A percentile compares a stretch with the other conserved stretches of the same genome.
Conservation (phyloP, 768 basidiomycete species). For the Amanita brunnescens region DNA sequence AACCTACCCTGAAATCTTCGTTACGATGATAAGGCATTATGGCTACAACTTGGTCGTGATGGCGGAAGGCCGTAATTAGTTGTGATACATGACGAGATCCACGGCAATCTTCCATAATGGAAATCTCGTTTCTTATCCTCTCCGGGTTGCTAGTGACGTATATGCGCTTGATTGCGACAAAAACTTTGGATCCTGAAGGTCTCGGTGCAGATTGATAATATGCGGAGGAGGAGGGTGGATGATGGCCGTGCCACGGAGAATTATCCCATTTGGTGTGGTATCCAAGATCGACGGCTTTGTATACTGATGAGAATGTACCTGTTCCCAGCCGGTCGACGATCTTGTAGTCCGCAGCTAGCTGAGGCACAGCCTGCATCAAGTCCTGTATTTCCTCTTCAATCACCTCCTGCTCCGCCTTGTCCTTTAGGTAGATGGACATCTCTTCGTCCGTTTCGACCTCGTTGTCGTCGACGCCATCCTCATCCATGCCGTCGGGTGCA, state of each 20-base stretch:
- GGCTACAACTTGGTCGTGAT: conserved; percentile 86
- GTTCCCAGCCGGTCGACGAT: conserved; percentile 90
- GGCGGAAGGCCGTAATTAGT: conserved; percentile 88
- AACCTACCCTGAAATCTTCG: conserved; percentile 87
- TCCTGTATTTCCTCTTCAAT: conserved; percentile 73
- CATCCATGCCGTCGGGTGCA: conserved; percentile 9
- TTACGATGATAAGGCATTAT: conserved; percentile 91
- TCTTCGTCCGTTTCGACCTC: conserved; percentile 53
- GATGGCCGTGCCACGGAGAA: conserved; percentile 58
- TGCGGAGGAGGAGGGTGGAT: conserved; percentile 54
- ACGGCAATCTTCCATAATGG: conserved; percentile 79
- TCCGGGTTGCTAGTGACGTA: conserved; percentile 94
- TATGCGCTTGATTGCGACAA: conserved; percentile 93
- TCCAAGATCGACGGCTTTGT: conserved; percentile 83
- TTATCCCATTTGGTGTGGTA: conserved; percentile 76
- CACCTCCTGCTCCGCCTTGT: conserved; percentile 60
- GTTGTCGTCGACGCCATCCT: conserved; percentile 16
- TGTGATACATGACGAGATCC: conserved; percentile 86
- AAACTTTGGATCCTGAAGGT: conserved; percentile 43
- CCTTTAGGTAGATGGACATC: conserved; percentile 45
- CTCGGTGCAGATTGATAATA: conserved; percentile 47
- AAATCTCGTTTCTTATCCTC: conserved; percentile 86
- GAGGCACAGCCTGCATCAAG: conserved; percentile 56
- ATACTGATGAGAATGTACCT: conserved; percentile 98
- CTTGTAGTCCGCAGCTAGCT: conserved; percentile 59